Evolutionary conservation across 352 stramenopile species (phyloP).

Genomic region (Plasmopara viticola): DNA sequence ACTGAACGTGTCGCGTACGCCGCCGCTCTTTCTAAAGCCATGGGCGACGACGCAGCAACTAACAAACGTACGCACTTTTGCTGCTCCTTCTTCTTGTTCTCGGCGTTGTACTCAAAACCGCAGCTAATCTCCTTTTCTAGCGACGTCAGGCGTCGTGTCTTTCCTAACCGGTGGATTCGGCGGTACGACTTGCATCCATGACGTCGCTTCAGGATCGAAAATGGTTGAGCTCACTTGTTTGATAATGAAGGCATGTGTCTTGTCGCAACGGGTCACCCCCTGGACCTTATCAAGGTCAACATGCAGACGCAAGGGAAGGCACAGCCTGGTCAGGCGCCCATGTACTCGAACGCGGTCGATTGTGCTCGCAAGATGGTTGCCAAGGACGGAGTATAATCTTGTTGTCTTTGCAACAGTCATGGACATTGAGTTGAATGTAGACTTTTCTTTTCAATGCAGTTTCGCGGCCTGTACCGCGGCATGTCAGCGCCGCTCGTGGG

Average conservation of each 20-base stretch:
- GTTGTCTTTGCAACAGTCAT: background rate
- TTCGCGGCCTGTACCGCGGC: slow-evolving; percentile 88
- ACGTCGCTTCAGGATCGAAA: slow-evolving; percentile 2
- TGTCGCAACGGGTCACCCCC: slow-evolving; percentile 90
- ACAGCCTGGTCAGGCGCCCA: slow-evolving; percentile 48
- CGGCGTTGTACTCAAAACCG: background rate
- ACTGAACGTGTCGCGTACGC: slow-evolving; percentile 26
- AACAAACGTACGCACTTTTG: slow-evolving; percentile 25
- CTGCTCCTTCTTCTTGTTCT: background rate
- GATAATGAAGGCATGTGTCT: slow-evolving; percentile 71
- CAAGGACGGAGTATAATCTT: slow-evolving; percentile 82
- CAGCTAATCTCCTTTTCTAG: slow-evolving; percentile 18
- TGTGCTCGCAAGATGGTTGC: slow-evolving; percentile 90
- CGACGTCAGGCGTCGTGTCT: slow-evolving; percentile 84
- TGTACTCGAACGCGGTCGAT: slow-evolving; percentile 85
- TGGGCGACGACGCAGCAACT: slow-evolving; percentile 37
- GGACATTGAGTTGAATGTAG: background rate
- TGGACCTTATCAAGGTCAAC: slow-evolving; percentile 96
- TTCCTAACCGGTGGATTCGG: slow-evolving; percentile 93
- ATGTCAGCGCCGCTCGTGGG: slow-evolving; percentile 94
- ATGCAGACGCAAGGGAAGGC: slow-evolving; percentile 86
- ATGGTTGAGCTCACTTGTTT: slow-evolving; percentile 2
- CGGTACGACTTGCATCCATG: slow-evolving; percentile 36
- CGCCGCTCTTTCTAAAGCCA: slow-evolving; percentile 12
- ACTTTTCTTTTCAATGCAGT: slow-evolving; percentile 17